Base-by-base conservation (phyloP, 1,284 basidiomycete species). In the Pseudozyma tsukubaensis region DNA sequence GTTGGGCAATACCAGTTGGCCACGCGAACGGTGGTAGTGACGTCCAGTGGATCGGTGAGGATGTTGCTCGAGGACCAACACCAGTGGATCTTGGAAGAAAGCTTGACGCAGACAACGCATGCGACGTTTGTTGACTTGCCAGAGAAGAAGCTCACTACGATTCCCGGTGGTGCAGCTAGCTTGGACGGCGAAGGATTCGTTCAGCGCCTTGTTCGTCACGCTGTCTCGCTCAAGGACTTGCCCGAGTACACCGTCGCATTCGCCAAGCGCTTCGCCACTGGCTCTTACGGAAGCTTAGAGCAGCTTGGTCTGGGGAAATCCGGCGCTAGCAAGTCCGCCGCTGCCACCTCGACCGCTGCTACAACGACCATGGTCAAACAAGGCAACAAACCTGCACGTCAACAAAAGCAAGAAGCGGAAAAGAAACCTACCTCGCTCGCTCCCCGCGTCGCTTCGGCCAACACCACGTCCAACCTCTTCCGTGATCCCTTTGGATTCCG, bases 51-150 rank as follows among this genome's bases (percentile, higher is more conserved):
- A 11, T 88, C 92, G 0, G 80, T 97, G 11, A 93, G 94, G 76
- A 86, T 92, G 11, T 92, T 92, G 89, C 87, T 90, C 50, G 88
- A 89, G 35, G 87, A 90, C 44, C 81, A 87, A 47, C 83, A 89
- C 18, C 86, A 89, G 54, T 97, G 94, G 94, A 89, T 88, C 0
- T 87, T 93, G 43, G 94, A 97, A 81, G 95, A 98, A 81, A 88
- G 89, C 0, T 87, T 97, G 12, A 87, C 92, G 0, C 87, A 89
- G 21, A 88, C 93, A 50, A 86, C 88, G 18, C 55, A 73, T 14
- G 64, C 77, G 18, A 63, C 90, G 59, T 89, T 94, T 62, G 88
- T 96, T 42, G 92, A 94, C 77, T 87, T 96, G 9, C 92, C 93
- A 0, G 92, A 93, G 84, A 86, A 85, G 58, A 87, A 88, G 76